A percentile compares a stretch with the other conserved stretches of the same genome.
Conservation (phyloP, 2,329 filamentous ascomycete species). For the Grosmannia clavigera region DNA sequence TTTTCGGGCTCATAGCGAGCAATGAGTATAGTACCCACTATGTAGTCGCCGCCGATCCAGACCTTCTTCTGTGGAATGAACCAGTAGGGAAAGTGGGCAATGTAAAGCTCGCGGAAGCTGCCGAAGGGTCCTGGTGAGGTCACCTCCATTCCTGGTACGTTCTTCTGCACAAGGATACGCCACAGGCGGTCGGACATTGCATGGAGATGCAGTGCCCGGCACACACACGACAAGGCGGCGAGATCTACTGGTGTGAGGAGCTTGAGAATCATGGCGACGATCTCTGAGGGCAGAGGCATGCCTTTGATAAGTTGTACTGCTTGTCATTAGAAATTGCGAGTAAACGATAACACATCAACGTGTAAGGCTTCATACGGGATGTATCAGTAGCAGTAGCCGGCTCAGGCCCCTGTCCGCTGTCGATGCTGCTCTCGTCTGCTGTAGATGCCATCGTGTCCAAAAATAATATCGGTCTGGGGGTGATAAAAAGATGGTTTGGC, state of each 20-base stretch:
- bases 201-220: conserved; percentile 45
- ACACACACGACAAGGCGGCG: conserved; percentile 45
- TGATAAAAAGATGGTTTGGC: no score
- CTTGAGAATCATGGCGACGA: conserved; percentile 59
- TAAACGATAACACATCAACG: neutral
- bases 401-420: no score
- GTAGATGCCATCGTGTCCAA: no score
- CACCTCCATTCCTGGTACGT: conserved; percentile 46
- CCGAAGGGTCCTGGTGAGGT: conserved; percentile 42
- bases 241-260: conserved; percentile 56
- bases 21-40: conserved; percentile 64
- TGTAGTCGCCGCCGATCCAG: conserved; percentile 69
- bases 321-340: no score
- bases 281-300: conserved; percentile 53
- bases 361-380: no score
- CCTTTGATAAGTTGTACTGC: no score
- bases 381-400: no score
- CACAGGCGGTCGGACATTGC: conserved; percentile 58
- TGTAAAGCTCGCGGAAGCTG: conserved; percentile 60
- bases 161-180: conserved; percentile 55
- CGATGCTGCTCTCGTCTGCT: no score
- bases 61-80: conserved; percentile 69
- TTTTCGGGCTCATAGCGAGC: conserved; percentile 61
- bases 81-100: conserved; percentile 68
- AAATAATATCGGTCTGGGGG: no score